A percentile compares a stretch with the other conserved stretches of the same genome.
Evolutionary conservation across 352 stramenopile genomes (phyloP).

Genomic region (Phytophthora rubi): DNA sequence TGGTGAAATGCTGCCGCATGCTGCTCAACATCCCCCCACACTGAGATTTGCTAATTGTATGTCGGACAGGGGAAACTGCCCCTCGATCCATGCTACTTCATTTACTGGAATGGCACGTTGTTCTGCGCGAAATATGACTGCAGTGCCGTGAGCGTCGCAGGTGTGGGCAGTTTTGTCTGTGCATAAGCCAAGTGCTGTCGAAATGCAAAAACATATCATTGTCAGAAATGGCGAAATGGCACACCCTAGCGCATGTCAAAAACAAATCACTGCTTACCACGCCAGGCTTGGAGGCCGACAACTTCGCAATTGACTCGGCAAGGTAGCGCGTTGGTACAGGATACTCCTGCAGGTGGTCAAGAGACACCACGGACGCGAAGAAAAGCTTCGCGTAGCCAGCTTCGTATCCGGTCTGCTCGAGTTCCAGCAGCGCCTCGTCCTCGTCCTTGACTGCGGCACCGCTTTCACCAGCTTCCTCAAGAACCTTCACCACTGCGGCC

Average conservation of each 20-base stretch:
- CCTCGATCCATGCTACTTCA: constrained; percentile 23
- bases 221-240: constrained; percentile 17
- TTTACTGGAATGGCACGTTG: constrained; percentile 73
- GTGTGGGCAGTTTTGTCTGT: constrained; percentile 47
- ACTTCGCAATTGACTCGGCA: constrained; percentile 67
- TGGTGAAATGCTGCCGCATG: constrained; percentile 27
- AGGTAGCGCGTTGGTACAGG: constrained; percentile 62
- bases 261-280: constrained; percentile 52
- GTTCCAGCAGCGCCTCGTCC: constrained; percentile 81
- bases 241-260: neutral
- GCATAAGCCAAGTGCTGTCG: constrained; percentile 59
- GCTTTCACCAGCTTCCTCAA: constrained; percentile 76
- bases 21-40: constrained; percentile 18
- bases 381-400: constrained; percentile 94
- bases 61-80: constrained; percentile 17
- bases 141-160: constrained; percentile 41
- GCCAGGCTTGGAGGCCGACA: constrained; percentile 68
- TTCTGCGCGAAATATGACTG: constrained; percentile 73
- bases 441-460: constrained; percentile 64
- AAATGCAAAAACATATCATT: constrained; percentile 13
- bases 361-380: constrained; percentile 86
- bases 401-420: constrained; percentile 92
- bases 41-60: constrained; percentile 23
- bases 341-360: constrained; percentile 91
- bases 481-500: constrained; percentile 51